These are phyloP conservation scores for Candida ficus DNA, from an alignment of 805 yeast species.

Conservation along the genomic window DNA sequence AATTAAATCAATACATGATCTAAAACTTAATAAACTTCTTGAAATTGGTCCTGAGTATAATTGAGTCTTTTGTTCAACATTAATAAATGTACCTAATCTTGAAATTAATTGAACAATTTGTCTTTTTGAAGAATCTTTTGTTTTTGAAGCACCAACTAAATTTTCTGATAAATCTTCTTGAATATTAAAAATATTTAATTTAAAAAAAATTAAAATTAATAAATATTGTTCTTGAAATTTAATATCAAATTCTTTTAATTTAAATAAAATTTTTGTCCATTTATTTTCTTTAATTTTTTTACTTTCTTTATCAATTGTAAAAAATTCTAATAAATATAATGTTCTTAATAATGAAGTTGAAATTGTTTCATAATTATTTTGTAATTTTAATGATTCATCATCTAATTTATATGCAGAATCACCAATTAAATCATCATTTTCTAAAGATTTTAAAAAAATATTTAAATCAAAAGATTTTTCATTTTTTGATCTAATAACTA, in stretches of 20 bases:
- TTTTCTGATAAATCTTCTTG: constrained; percentile 31
- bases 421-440: constrained; percentile 20
- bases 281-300: constrained; percentile 34
- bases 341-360: constrained; percentile 52
- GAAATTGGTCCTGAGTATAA: constrained; percentile 70
- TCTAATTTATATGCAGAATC: constrained; percentile 13
- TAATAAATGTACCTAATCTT: constrained; percentile 43
- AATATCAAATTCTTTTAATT: constrained; percentile 27
- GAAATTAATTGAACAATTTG: constrained; percentile 37
- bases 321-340: constrained; percentile 45
- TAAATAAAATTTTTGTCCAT: constrained; percentile 47
- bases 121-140: constrained; percentile 25
- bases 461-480: constrained; percentile 25
- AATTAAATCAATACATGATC: constrained; percentile 56
- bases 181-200: constrained; percentile 36
- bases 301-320: constrained; percentile 18
- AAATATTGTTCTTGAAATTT: constrained; percentile 37
- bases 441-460: constrained; percentile 22
- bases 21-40: constrained; percentile 56
- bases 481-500: constrained; percentile 27
- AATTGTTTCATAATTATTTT: constrained; percentile 46
- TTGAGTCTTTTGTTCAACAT: constrained; percentile 44
- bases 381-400: constrained; percentile 30
- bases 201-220: constrained; percentile 42
- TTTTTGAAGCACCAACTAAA: constrained; percentile 35